A percentile compares a stretch with the other conserved stretches of the same genome.
phyloP scores from a whole-genome alignment of 495 filamentous ascomycete genomes.

The Trypethelium eluteriae region DNA sequence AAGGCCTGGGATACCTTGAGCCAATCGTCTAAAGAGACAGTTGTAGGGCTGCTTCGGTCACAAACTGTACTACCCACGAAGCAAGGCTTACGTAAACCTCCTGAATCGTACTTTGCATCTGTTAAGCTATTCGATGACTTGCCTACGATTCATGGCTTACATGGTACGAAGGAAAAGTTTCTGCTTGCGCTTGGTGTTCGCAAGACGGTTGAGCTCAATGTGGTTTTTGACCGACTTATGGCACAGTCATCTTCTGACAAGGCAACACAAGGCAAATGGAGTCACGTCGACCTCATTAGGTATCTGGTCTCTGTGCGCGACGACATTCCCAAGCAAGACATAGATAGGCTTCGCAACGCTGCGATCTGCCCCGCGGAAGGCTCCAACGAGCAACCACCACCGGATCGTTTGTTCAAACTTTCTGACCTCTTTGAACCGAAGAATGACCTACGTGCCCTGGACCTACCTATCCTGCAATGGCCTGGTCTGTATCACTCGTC shows the following conservation, averaged over 20 bases:
- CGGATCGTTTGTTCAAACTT: conserved; percentile 59
- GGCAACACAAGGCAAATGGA: conserved; percentile 59
- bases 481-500: conserved; percentile 54
- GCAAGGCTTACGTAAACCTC: conserved; percentile 77
- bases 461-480: conserved; percentile 79
- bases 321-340: conserved; percentile 80
- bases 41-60: conserved; percentile 53
- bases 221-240: conserved; percentile 83
- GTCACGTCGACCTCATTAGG: conserved; percentile 86
- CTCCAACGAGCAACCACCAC: conserved; percentile 26
- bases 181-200: conserved; percentile 72
- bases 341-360: conserved; percentile 66
- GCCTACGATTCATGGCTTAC: conserved; percentile 65
- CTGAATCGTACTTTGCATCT: conserved; percentile 82
- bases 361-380: conserved; percentile 74
- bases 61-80: conserved; percentile 83
- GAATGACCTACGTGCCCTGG: conserved; percentile 56
- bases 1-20: conserved; percentile 79
- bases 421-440: conserved; percentile 82
- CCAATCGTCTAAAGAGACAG: conserved; percentile 53
- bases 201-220: conserved; percentile 82
- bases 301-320: conserved; percentile 83
- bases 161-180: conserved; percentile 82
- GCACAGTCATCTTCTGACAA: conserved; percentile 40
- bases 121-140: conserved; percentile 93